Evolutionary conservation across 2,329 filamentous ascomycete species (phyloP), one percentile per base, ranked within the genome.

Genomic region (Cercospora sesami): DNA sequence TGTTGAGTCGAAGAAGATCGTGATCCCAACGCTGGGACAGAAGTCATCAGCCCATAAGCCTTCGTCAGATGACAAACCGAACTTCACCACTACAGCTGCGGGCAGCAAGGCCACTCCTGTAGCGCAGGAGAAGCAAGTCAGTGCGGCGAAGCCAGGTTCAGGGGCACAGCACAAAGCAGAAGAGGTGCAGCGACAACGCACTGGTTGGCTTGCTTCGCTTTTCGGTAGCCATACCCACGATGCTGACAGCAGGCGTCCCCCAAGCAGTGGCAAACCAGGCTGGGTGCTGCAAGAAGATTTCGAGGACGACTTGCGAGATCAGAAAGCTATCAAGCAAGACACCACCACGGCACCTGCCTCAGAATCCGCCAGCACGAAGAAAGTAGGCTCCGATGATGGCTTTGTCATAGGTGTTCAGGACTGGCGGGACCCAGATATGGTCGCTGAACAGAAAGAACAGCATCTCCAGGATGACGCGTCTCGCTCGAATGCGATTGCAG

Each of bases 391-490:
- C 23, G 79, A 82, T 58, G 90, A 93, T 77, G 87, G 85, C 66
- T 94, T 94, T 76, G 85, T 91, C 55, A 94, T 94, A 74, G 92
- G 91, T n/a, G 88, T 93, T 12, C 91, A 95, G 72, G 92, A 95
- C 76, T 94, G 92, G 92, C 86, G 91, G 72, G 92, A 95, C 77
- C 90, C 91, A 5, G 91, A 93, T 76, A 81, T 93, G 18, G 82
- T 92, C 23, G 84, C 83, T 1, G 77, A 80, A 45, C 73, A 78
- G 31, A 76, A 74, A 59, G 76, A 78, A 68, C 70, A 73, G 53
- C 72, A 74, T 9, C 69, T 68, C 10, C 48, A 64, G 26, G 64
- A 63, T 55, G 39, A 55, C 36, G 69, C 79, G 9, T 73, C 76
- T n/a, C 68, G 62, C 21, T 65, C 69, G 8, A 73, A 69, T 18